Conservation (phyloP, 805 yeast species). For the Starmera dryadoides region DNA sequence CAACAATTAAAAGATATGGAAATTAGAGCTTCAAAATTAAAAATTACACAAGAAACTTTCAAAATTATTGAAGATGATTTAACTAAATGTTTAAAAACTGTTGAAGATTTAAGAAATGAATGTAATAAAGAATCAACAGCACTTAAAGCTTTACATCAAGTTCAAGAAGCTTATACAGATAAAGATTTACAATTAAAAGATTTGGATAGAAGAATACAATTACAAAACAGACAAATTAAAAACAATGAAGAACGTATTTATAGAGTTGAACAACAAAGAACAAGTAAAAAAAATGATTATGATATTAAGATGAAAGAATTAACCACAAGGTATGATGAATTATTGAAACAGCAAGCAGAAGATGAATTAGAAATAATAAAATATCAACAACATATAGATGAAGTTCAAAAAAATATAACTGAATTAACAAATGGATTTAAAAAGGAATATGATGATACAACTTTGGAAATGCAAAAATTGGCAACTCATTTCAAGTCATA, state of each 20-base stretch:
- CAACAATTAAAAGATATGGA: constrained; percentile 35
- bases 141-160: constrained; percentile 9
- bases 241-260: constrained; percentile 33
- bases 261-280: constrained; percentile 29
- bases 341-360: constrained; percentile 28
- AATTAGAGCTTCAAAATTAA: constrained; percentile 39
- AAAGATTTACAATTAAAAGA: constrained; percentile 16
- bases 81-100: constrained; percentile 11
- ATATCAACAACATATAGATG: constrained; percentile 27
- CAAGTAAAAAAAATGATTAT: constrained; percentile 26
- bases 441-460: constrained; percentile 32
- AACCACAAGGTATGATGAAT: constrained; percentile 27
- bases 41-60: constrained; percentile 52
- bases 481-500: constrained; percentile 19
- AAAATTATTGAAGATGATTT: constrained; percentile 23
- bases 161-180: constrained; percentile 12
- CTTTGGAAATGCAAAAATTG: constrained; percentile 18
- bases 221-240: constrained; percentile 30
- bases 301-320: constrained; percentile 27
- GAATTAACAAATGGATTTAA: constrained; percentile 26
- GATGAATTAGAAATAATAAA: constrained; percentile 30
- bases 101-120: constrained; percentile 15
- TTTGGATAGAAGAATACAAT: constrained; percentile 30
- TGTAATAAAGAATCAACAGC: constrained; percentile 9
- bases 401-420: constrained; percentile 30